Evolutionary conservation across 2,329 filamentous ascomycete species (phyloP).

Genomic region (Davidsoniella eucalypti): DNA sequence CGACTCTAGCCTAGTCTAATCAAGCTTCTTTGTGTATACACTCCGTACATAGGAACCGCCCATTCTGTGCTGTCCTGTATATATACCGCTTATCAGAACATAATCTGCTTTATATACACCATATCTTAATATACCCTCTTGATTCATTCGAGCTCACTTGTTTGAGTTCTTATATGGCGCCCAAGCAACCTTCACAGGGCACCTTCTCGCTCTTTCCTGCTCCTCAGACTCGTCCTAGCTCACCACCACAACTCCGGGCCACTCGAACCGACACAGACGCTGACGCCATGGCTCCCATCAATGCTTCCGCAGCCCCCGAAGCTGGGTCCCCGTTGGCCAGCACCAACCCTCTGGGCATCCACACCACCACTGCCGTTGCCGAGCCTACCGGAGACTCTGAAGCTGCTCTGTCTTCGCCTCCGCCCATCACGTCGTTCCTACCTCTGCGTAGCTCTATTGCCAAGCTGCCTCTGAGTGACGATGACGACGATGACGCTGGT

Average conservation of each 20-base stretch:
- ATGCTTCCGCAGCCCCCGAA: background rate
- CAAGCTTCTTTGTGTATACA: too few species aligned
- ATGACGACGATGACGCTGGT: conserved; percentile 12
- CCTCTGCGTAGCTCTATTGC: conserved; percentile 38
- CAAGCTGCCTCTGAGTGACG: conserved; percentile 30
- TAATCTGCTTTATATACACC: too few species aligned
- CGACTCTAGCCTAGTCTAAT: too few species aligned
- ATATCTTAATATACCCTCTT: too few species aligned
- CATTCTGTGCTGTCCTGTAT: background rate
- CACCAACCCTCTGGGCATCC: background rate
- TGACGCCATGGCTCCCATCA: background rate
- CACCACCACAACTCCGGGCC: conserved; percentile 6
- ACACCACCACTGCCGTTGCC: background rate
- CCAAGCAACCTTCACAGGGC: conserved; percentile 6
- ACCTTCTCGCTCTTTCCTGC: conserved; percentile 10
- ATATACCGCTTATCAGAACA: background rate
- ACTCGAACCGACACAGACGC: background rate
- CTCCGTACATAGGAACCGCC: too few species aligned
- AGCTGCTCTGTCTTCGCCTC: conserved; percentile 2
- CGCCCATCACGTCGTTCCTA: conserved; percentile 3
- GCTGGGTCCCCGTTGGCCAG: background rate
- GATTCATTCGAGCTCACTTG: background rate
- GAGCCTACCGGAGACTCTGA: conserved; percentile 1
- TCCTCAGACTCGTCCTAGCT: background rate
- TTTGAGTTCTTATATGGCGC: background rate